Base-by-base conservation (phyloP, 257 asterid species). In the Linderniella brevidens region DNA sequence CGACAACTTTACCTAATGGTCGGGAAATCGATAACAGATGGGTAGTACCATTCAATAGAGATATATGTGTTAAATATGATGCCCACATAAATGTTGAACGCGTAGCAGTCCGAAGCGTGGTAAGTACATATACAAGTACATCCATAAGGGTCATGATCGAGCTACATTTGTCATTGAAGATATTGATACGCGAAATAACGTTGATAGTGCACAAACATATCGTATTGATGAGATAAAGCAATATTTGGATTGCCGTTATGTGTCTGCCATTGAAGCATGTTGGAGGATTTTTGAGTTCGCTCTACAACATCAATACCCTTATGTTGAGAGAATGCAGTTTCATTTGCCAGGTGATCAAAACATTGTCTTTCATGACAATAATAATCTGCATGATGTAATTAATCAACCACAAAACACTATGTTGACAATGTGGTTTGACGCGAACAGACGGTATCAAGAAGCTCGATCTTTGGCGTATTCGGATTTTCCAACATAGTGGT, bases 271-370 rank as follows among this genome's bases (percentile, higher is more conserved):
- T 35, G 53, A 56, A 19, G 45, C 53, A 7, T 56, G 46, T 9
- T 46, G 60, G 46, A 56, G 37, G n/a, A 56, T 46, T 8, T 56
- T 11, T 35, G 37, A 56, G 0, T 56, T 56, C 20, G 38, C 46
- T 4, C 11, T 45, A 11, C 53, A 56, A 56, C 15, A 47, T 10
- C 54, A 46, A 1, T 16, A n/a, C 38, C 60, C 60, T 0, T 13
- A 18, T 15, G 47, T 56, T n/a, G 37, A 43, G 9, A 16, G 29
- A 20, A 16, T 55, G 11, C 44, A 13, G 4, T 55, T 9, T 36
- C 52, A 55, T 55, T 11, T 55, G 0, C 13, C 35, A 4, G 35
- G 35, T 13, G 38, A 48, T 6, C 37, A 48, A 11, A 36, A 9
- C 8, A 8, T 51, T 36, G 3, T 37, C 4, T 37, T 57, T 29